Evolutionary conservation across 2,329 filamentous ascomycete species (phyloP).

Genomic region (Arthroderma uncinatum): DNA sequence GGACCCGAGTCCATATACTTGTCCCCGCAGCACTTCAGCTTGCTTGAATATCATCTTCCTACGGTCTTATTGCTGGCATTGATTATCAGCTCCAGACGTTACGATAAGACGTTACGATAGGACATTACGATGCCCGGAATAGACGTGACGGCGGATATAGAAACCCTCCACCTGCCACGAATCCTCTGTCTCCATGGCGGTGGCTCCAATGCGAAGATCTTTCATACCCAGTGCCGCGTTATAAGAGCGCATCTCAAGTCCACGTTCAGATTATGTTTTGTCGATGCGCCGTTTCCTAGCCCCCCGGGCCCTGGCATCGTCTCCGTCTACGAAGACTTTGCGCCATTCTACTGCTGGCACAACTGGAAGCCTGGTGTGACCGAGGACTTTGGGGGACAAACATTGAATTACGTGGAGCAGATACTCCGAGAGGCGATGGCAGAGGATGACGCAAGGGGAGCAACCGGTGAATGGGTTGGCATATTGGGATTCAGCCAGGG

Average conservation of each 20-base stretch:
- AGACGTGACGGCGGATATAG: neutral
- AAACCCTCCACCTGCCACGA: constrained; percentile 43
- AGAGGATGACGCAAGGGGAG: constrained; percentile 27
- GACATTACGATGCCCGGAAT: neutral
- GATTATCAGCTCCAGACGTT: neutral
- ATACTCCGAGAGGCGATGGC: constrained; percentile 32
- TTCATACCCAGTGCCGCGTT: constrained; percentile 55
- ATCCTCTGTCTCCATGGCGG: constrained; percentile 75
- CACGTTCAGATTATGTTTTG: constrained; percentile 60
- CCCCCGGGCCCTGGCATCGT: constrained; percentile 47
- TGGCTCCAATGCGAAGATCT: constrained; percentile 60
- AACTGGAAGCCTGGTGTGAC: constrained; percentile 47
- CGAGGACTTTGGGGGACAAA: constrained; percentile 29
- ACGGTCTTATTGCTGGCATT: neutral
- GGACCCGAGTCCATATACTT: neutral
- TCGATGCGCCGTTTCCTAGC: constrained; percentile 56
- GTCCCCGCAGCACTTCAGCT: neutral
- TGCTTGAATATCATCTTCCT: neutral
- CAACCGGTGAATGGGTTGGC: constrained; percentile 48
- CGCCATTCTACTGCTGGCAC: constrained; percentile 55
- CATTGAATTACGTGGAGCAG: constrained; percentile 41
- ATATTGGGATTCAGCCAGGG: constrained; percentile 58
- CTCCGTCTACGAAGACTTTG: constrained; percentile 53
- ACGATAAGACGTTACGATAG: neutral
- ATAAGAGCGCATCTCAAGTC: constrained; percentile 41